These are phyloP conservation scores for Lophium mytilinum DNA, from an alignment of 495 filamentous ascomycete species.

Conservation along the genomic window DNA sequence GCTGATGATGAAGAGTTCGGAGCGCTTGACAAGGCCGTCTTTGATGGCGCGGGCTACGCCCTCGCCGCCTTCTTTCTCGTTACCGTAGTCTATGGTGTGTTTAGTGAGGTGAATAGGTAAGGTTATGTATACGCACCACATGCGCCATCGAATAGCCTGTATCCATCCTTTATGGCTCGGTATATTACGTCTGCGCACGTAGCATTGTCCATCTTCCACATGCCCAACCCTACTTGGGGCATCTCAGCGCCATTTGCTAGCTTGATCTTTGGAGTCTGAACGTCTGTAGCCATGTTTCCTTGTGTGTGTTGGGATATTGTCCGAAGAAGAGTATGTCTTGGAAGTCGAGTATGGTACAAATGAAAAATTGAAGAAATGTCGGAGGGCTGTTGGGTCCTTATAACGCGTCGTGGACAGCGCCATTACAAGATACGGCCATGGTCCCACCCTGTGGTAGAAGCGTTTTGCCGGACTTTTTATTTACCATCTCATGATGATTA, in stretches of 20 bases:
- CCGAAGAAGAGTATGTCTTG: not conserved
- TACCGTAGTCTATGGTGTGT: constrained; percentile 39
- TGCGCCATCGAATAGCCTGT: constrained; percentile 24
- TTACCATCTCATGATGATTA: too few species aligned
- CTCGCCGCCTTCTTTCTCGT: constrained; percentile 45
- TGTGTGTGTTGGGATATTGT: too few species aligned
- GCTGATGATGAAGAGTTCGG: constrained; percentile 59
- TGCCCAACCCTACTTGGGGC: constrained; percentile 28
- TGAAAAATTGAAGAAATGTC: too few species aligned
- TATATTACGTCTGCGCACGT: constrained; percentile 25
- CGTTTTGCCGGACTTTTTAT: too few species aligned
- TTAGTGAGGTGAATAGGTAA: not conserved
- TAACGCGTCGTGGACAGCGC: too few species aligned
- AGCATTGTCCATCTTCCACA: constrained; percentile 27
- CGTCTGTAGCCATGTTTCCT: constrained; percentile 5
- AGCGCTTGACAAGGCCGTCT: constrained; percentile 46
- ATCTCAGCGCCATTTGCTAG: constrained; percentile 27
- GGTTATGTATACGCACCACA: constrained; percentile 17
- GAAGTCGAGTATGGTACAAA: not conserved
- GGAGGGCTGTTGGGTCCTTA: too few species aligned
- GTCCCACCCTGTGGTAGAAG: too few species aligned
- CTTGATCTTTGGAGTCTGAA: constrained; percentile 11
- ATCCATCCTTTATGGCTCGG: constrained; percentile 24
- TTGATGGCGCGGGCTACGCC: constrained; percentile 41
- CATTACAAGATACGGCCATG: too few species aligned